Evolutionary conservation across 768 basidiomycete genomes (phyloP).

Genomic region (Hypholoma fasciculare): DNA sequence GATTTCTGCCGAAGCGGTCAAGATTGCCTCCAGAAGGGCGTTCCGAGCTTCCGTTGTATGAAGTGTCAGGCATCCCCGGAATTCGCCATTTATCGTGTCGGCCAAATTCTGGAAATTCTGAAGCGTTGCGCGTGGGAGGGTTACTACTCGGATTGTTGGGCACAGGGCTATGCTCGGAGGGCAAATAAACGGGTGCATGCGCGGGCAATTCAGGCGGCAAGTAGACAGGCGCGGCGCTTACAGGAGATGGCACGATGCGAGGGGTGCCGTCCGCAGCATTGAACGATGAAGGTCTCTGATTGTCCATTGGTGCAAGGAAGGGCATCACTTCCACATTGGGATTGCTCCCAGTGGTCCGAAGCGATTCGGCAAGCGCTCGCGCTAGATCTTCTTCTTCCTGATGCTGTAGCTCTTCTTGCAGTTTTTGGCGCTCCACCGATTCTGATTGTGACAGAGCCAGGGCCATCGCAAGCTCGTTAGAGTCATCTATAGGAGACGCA

Average conservation of each 20-base stretch:
- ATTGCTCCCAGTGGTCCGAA: conserved; percentile 21
- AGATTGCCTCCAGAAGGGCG: no score
- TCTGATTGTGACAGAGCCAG: conserved; percentile 52
- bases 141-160: no score
- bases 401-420: conserved; percentile 31
- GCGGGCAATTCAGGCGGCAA: neutral
- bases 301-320: conserved; percentile 6
- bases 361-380: conserved; percentile 51
- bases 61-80: conserved; percentile 6
- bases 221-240: neutral
- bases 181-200: neutral
- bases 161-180: no score
- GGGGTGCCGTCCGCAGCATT: neutral
- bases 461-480: conserved; percentile 47
- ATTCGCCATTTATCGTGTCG: conserved; percentile 20
- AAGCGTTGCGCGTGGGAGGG: neutral
- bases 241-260: neutral
- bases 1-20: no score
- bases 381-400: conserved; percentile 71
- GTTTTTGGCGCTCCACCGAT: conserved; percentile 28
- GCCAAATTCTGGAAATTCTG: conserved; percentile 16
- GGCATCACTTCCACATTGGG: conserved; percentile 3
- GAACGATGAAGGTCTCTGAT: neutral
- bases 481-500: conserved; percentile 26
- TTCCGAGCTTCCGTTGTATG: neutral